These are phyloP conservation scores for Cynara cardunculus DNA, from an alignment of 129 eudicot species.

Conservation along the genomic window DNA sequence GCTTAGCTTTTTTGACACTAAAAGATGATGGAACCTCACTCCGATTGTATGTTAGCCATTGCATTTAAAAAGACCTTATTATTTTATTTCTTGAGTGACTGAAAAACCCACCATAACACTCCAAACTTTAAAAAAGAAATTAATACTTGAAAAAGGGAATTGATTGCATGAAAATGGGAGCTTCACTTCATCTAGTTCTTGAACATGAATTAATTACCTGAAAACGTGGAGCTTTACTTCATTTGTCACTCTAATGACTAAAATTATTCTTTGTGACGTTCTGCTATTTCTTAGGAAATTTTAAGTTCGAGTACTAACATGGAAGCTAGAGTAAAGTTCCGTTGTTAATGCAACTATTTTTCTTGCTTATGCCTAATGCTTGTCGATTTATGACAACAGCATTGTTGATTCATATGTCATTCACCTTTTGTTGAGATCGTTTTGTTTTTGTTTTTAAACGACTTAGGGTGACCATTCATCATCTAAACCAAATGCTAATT, in stretches of 20 bases:
- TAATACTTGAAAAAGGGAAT: no score
- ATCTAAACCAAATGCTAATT: background rate
- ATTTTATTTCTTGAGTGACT: slow-evolving; percentile 8
- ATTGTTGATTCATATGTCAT: background rate
- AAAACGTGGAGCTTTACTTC: slow-evolving; percentile 5
- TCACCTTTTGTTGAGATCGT: background rate
- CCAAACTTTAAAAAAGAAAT: background rate
- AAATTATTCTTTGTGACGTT: background rate
- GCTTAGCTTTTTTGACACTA: background rate
- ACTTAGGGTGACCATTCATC: background rate
- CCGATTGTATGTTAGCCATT: background rate
- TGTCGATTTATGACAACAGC: background rate
- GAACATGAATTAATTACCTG: background rate
- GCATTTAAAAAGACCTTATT: background rate
- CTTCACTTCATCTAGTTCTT: slow-evolving; percentile 10
- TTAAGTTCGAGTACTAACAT: background rate
- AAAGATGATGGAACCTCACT: slow-evolving; percentile 2
- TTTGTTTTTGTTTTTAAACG: background rate
- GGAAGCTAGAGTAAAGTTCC: background rate
- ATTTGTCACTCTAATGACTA: background rate
- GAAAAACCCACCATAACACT: background rate
- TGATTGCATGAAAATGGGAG: background rate
- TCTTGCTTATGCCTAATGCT: background rate
- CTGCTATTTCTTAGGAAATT: background rate
- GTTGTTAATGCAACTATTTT: background rate